These are phyloP conservation scores for Dendrobium huoshanense DNA, from an alignment of 106 monocot genomes.

Conservation along the genomic window DNA sequence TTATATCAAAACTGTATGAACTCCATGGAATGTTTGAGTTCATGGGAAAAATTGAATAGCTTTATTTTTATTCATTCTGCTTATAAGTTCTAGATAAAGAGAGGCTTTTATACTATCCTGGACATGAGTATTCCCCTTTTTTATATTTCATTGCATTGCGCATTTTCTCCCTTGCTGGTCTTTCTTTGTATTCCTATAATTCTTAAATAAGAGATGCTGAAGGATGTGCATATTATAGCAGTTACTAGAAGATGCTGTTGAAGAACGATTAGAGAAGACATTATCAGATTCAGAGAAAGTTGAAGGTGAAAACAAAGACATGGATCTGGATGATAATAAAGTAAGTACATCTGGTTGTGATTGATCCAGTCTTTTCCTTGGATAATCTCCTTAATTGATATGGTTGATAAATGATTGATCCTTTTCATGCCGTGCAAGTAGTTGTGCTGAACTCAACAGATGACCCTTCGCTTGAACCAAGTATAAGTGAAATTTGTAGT, in stretches of 20 bases:
- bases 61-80: neutral
- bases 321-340: constrained; percentile 75
- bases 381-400: neutral
- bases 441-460: neutral
- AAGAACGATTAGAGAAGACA: constrained; percentile 74
- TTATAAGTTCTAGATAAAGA: neutral
- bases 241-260: constrained; percentile 96
- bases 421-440: neutral
- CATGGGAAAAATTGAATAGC: neutral
- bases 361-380: neutral
- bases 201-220: neutral
- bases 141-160: neutral
- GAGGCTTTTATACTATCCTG: neutral
- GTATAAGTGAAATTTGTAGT: neutral
- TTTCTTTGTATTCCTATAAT: neutral
- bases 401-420: neutral
- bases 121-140: neutral
- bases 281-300: constrained; percentile 75
- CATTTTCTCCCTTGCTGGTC: neutral
- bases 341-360: constrained; percentile 18
- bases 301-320: constrained; percentile 81
- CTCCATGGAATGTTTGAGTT: neutral
- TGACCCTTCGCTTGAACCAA: neutral
- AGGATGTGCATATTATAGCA: constrained; percentile 6
- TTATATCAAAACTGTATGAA: too few species aligned